Evolutionary conservation across 768 basidiomycete species (phyloP).

Genomic region (Suillus luteus): DNA sequence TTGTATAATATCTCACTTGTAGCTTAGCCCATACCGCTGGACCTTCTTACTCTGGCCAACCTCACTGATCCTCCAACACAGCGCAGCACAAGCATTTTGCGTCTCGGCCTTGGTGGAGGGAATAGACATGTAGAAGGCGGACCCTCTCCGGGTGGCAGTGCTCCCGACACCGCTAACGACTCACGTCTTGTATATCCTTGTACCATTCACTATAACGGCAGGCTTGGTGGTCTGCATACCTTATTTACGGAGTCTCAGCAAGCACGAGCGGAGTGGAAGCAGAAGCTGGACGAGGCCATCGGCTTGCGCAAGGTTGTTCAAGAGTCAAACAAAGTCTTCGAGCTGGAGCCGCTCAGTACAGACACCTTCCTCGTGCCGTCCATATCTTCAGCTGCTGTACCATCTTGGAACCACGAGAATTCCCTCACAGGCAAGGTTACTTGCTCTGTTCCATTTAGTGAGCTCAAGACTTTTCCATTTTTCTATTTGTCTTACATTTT

Average conservation of each 20-base stretch:
- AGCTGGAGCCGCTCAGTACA: constrained; percentile 84
- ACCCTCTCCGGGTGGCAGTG: constrained; percentile 29
- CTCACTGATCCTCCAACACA: constrained; percentile 81
- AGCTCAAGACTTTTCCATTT: constrained; percentile 18
- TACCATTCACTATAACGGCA: constrained; percentile 86
- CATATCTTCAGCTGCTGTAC: constrained; percentile 45
- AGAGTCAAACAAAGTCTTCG: constrained; percentile 94
- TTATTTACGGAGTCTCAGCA: constrained; percentile 83
- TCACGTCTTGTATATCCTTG: constrained; percentile 84
- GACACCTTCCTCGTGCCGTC: constrained; percentile 87
- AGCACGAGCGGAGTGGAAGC: constrained; percentile 83
- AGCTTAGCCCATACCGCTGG: constrained; percentile 85
- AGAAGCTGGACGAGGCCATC: constrained; percentile 86
- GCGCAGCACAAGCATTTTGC: constrained; percentile 71
- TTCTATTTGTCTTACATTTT: neutral
- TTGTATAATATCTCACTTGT: constrained; percentile 6
- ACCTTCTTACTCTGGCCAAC: constrained; percentile 82
- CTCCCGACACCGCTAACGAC: constrained; percentile 52
- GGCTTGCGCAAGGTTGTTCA: constrained; percentile 83
- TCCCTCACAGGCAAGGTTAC: constrained; percentile 85
- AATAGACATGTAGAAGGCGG: constrained; percentile 34
- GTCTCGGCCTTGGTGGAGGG: constrained; percentile 53
- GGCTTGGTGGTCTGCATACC: constrained; percentile 83
- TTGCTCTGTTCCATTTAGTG: constrained; percentile 92
- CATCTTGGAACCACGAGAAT: constrained; percentile 69